Conservation (phyloP, 176 grass and related monocot genomes). For the Musa troglodytarum region DNA sequence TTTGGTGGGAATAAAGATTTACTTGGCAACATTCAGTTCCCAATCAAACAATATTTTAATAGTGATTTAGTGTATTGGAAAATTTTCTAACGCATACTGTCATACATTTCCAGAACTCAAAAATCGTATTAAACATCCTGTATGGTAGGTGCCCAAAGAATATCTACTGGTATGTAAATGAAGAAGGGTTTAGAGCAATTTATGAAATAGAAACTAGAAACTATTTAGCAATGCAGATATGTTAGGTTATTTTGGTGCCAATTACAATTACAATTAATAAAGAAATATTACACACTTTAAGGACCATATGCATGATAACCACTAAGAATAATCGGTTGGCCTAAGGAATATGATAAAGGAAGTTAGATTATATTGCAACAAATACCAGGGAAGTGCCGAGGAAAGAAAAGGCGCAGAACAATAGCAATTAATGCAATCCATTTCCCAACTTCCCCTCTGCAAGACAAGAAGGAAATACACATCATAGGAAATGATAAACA, state of each 20-base stretch:
- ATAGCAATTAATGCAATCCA: slow-evolving; percentile 69
- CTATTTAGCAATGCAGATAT: background rate
- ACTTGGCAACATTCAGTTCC: too few species aligned
- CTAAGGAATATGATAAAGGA: background rate
- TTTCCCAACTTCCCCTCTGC: slow-evolving; percentile 75
- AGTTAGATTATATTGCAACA: slow-evolving; percentile 3
- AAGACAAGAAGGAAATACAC: slow-evolving; percentile 1
- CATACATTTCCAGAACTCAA: too few species aligned
- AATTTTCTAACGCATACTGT: too few species aligned
- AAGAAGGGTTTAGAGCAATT: too few species aligned
- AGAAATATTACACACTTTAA: background rate
- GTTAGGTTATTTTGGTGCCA: background rate
- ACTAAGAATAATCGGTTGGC: background rate
- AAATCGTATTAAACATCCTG: too few species aligned
- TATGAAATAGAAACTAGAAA: background rate
- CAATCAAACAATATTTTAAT: too few species aligned
- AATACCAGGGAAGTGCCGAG: slow-evolving; percentile 56
- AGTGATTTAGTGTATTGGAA: too few species aligned
- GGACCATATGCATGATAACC: background rate
- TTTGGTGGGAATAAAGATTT: too few species aligned
- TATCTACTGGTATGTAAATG: background rate
- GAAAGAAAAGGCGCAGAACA: slow-evolving; percentile 83
- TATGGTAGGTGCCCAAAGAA: too few species aligned
- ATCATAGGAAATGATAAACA: background rate
- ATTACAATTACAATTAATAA: background rate